Percentiles rank a stretch among this genome's conserved stretches.
Conservation (phyloP, 1,284 basidiomycete genomes). For the Ustilago loliicola region DNA sequence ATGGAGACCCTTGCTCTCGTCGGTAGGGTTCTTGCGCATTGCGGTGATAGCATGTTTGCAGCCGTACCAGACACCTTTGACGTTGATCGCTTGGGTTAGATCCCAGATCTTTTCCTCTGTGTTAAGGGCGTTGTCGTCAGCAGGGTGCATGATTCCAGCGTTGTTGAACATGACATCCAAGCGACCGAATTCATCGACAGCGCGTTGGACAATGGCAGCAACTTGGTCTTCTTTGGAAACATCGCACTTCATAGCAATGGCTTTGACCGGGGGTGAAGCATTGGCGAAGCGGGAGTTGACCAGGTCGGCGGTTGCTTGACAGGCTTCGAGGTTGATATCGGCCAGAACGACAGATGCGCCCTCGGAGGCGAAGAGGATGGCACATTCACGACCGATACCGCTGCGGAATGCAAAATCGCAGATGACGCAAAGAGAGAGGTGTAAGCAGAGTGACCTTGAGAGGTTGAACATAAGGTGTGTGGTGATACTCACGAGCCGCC, state of each 20-base stretch:
- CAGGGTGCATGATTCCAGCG: constrained; percentile 91
- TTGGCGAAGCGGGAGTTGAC: constrained; percentile 80
- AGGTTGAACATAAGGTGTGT: not conserved
- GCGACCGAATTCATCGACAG: constrained; percentile 86
- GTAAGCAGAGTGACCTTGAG: not conserved
- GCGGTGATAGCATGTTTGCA: constrained; percentile 93
- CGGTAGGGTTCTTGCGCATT: constrained; percentile 87
- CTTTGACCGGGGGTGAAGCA: constrained; percentile 73
- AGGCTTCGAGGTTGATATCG: constrained; percentile 84
- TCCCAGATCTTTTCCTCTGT: constrained; percentile 94
- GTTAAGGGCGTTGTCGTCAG: constrained; percentile 91
- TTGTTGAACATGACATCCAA: constrained; percentile 81
- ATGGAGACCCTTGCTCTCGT: constrained; percentile 82
- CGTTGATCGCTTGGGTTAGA: constrained; percentile 83
- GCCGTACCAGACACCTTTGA: constrained; percentile 99
- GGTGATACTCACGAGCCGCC: constrained; percentile 76
- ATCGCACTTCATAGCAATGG: constrained; percentile 82
- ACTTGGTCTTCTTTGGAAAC: constrained; percentile 89
- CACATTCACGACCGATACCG: constrained; percentile 93
- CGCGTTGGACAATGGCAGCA: constrained; percentile 82
- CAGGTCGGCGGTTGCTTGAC: constrained; percentile 78
- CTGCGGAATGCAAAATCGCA: constrained; percentile 1
- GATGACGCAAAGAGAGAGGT: not conserved
- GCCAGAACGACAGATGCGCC: constrained; percentile 87
- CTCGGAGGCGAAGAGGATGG: constrained; percentile 90